Evolutionary conservation across 2,329 filamentous ascomycete species (phyloP).

Genomic region (Thielaviopsis ethacetica): DNA sequence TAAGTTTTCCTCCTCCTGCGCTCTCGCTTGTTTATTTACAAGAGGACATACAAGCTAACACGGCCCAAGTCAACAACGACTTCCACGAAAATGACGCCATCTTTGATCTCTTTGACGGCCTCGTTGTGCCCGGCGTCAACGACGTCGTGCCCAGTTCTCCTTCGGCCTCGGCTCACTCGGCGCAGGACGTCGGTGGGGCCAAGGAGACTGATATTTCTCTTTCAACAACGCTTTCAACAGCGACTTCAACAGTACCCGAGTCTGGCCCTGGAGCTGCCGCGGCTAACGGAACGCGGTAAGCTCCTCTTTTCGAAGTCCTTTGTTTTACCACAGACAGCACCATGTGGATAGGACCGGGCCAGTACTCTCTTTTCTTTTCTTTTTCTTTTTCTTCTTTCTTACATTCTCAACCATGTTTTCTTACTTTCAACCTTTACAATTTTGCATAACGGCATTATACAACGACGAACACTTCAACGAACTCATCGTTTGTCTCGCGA

Average conservation of each 20-base stretch:
- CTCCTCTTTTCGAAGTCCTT: not conserved
- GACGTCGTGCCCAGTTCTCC: conserved; percentile 9
- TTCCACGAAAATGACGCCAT: conserved; percentile 75
- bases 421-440: not conserved
- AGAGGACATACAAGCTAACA: not conserved
- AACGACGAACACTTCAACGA: not conserved
- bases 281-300: conserved; percentile 10
- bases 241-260: not conserved
- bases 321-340: not conserved
- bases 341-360: not conserved
- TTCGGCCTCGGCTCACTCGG: conserved; percentile 1
- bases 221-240: not conserved
- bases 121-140: conserved; percentile 52
- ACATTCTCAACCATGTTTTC: conserved; percentile 7
- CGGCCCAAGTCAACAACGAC: conserved; percentile 70
- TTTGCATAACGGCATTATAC: not conserved
- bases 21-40: too few species aligned
- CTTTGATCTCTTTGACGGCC: conserved; percentile 70
- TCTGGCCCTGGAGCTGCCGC: conserved; percentile 2
- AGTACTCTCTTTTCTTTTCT: not conserved
- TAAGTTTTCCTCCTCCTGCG: conserved; percentile 38
- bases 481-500: not conserved
- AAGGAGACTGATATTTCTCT: not conserved
- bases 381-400: not conserved
- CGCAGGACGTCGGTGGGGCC: conserved; percentile 6